Base-by-base conservation (phyloP, 768 basidiomycete genomes). In the Dacryopinax primogenitus region DNA sequence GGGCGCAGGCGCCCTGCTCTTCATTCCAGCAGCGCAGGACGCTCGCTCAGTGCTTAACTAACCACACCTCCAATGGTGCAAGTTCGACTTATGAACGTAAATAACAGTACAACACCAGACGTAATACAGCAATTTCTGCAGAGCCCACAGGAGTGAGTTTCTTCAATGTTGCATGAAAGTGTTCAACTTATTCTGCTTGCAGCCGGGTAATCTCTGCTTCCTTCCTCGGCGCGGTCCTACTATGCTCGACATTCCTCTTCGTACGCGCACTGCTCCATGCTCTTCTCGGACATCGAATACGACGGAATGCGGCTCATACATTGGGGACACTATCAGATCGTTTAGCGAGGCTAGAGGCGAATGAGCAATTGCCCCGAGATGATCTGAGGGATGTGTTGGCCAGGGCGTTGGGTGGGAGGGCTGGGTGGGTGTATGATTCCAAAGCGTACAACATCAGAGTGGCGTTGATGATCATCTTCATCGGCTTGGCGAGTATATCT, bases 301-400 rank as follows among this genome's bases (percentile, higher is more conserved):
- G 51, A 3, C 51, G 51, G 9, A 58, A 58, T 30, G 11, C 51
- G 51, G 32, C 26, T 7, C 4, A 26, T 9, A 30, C 9, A 4
- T 32, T 13, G 3, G 51, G 51, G 18, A 18, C 3, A 11, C 26
- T 58, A 30, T 3, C 51, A 2, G 51, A 58, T 58, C 51, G 51
- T 11, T 30, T 58, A 30, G 23, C 51, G 30, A 26, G 51, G 30
- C 51, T 58, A 7, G 51, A 58, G 51, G 51, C 51, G 51, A 58
- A 58, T 30, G 79, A 30, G 89, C 73, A 62, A 92, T 74, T 36
- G 45, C 45, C 33, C 6, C 33, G 18, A 23, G 51, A 61, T 21
- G 64, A 18, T 36, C 45, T 47, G 13, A 33, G 64, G 28, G 64
- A 65, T 35, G 45, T 51, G 26, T 37, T 51, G n/a, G 51, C 36